Conservation (phyloP, 805 yeast species). For the Candida lessepsii region DNA sequence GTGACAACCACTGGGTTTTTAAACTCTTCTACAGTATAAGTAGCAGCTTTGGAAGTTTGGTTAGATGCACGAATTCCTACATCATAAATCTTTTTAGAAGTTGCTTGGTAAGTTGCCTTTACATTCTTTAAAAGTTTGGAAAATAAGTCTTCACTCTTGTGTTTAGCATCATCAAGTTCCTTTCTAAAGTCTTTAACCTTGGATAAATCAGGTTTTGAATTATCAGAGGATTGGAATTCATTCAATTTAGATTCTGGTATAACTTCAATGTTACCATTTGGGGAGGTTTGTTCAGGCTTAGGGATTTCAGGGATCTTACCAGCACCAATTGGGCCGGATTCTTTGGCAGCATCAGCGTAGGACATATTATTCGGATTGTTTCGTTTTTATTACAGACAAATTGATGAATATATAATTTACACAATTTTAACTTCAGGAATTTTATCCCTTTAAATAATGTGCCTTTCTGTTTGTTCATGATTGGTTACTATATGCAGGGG, state of each 20-base stretch:
- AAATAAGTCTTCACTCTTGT: slow-evolving; percentile 23
- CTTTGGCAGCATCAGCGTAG: slow-evolving; percentile 44
- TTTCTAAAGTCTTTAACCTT: slow-evolving; percentile 18
- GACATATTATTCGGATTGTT: slow-evolving; percentile 9
- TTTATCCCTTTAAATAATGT: slow-evolving; percentile 5
- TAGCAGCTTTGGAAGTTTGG: not conserved
- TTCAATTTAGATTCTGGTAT: slow-evolving; percentile 15
- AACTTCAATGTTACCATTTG: slow-evolving; percentile 15
- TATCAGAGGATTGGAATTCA: slow-evolving; percentile 18
- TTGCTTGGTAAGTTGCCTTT: not conserved
- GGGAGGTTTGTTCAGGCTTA: slow-evolving; percentile 17
- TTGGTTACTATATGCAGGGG: slow-evolving; percentile 6
- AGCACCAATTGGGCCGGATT: slow-evolving; percentile 36
- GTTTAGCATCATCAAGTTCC: slow-evolving; percentile 22
- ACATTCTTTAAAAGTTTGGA: slow-evolving; percentile 16
- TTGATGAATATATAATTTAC: slow-evolving; percentile 1
- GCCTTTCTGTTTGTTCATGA: slow-evolving; percentile 5
- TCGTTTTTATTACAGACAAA: not conserved
- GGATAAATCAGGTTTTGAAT: slow-evolving; percentile 16
- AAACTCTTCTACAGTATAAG: slow-evolving; percentile 35
- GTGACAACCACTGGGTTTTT: slow-evolving; percentile 62
- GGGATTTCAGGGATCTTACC: slow-evolving; percentile 31
- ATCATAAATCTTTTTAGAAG: slow-evolving; percentile 6
- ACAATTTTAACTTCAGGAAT: slow-evolving; percentile 1
- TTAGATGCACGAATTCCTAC: slow-evolving; percentile 7